These are phyloP conservation scores for Fennellomyces sp. DNA, from an alignment of 371 early-diverging fungal genomes.

Conservation along the genomic window DNA sequence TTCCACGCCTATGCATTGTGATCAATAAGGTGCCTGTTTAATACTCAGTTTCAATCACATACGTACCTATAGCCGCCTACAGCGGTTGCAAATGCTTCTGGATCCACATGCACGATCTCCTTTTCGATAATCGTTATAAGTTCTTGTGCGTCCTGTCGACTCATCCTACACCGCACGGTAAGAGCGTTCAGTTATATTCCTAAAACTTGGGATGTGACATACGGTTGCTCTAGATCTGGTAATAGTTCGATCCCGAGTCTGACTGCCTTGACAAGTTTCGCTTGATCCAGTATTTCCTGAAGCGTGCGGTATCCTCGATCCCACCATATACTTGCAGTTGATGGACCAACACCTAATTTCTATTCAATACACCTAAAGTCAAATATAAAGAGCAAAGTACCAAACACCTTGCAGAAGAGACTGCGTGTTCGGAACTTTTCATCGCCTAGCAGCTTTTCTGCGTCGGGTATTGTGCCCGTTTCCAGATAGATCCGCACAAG, in stretches of 20 bases:
- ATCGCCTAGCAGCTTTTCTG: conserved; percentile 28
- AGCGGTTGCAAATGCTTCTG: conserved; percentile 26
- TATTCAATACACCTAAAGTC: not conserved
- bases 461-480: conserved; percentile 49
- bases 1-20: conserved; percentile 43
- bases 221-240: conserved; percentile 46
- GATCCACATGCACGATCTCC: conserved; percentile 28
- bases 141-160: conserved; percentile 48
- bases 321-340: conserved; percentile 53
- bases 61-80: conserved; percentile 55
- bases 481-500: conserved; percentile 33
- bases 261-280: conserved; percentile 29
- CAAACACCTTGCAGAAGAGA: conserved; percentile 43
- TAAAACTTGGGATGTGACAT: too few species aligned
- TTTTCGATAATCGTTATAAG: conserved; percentile 37
- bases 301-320: conserved; percentile 49
- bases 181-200: too few species aligned
- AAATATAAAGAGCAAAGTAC: conserved; percentile 16
- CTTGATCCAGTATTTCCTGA: conserved; percentile 36
- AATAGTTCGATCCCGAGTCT: conserved; percentile 40
- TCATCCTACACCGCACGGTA: conserved; percentile 45
- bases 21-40: too few species aligned
- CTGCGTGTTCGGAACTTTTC: conserved; percentile 31
- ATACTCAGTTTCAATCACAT: not conserved
- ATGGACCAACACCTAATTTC: conserved; percentile 42